Evolutionary conservation across 768 basidiomycete genomes (phyloP).

Genomic region (Lentinula detonsa): DNA sequence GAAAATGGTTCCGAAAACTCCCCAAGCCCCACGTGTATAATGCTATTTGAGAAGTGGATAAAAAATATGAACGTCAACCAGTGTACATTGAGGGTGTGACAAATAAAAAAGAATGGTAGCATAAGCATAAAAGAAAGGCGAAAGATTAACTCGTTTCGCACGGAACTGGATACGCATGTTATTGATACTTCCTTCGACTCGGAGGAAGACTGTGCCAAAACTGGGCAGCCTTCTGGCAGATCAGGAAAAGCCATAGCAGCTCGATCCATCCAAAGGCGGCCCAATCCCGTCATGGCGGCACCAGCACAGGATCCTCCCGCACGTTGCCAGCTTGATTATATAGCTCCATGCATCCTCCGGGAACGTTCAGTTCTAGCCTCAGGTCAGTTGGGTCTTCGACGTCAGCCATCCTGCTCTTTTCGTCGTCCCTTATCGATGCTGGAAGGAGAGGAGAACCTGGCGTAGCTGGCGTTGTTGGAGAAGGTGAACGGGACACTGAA

Average conservation of each 20-base stretch:
- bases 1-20: background rate
- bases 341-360: slow-evolving; percentile 2
- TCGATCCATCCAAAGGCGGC: slow-evolving; percentile 4
- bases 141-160: no score
- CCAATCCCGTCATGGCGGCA: slow-evolving; percentile 7
- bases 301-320: background rate
- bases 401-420: background rate
- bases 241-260: background rate
- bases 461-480: background rate
- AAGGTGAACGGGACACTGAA: background rate
- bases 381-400: background rate
- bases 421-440: background rate
- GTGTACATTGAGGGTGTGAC: background rate
- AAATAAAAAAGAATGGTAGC: background rate
- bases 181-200: background rate
- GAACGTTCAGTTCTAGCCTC: background rate
- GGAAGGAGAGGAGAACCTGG: background rate
- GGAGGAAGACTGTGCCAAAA: background rate
- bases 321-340: background rate
- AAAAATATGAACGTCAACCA: background rate
- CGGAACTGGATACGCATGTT: no score
- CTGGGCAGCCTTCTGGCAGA: slow-evolving; percentile 1
- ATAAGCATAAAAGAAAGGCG: background rate
- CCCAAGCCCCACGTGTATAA: background rate
- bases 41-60: background rate